These are phyloP conservation scores for Crithidia expoeki DNA, from an alignment of 208 protist genomes.

Conservation along the genomic window DNA sequence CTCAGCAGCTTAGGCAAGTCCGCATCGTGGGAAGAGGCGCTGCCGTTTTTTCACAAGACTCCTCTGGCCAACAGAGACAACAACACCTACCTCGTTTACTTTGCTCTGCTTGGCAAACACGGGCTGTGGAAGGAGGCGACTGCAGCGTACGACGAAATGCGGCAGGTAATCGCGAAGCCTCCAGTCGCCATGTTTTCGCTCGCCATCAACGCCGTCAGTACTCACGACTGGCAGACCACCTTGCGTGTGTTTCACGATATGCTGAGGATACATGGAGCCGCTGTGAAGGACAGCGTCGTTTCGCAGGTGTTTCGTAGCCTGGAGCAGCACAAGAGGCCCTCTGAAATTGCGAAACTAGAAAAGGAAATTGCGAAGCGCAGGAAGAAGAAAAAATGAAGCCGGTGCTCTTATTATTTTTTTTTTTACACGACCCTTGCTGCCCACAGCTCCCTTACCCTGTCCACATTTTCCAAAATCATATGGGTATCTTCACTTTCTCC, in stretches of 20 bases:
- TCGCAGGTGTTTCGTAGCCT: constrained; percentile 78
- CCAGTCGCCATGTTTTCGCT: constrained; percentile 70
- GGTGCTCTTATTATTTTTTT: not conserved
- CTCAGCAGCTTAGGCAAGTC: constrained; percentile 75
- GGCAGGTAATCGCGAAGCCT: constrained; percentile 42
- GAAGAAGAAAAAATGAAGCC: constrained; percentile 51
- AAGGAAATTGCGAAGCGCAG: constrained; percentile 69
- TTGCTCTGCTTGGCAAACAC: constrained; percentile 77
- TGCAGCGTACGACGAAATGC: constrained; percentile 61
- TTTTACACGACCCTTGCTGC: not conserved
- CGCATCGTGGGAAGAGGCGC: constrained; percentile 50
- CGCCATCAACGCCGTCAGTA: constrained; percentile 56
- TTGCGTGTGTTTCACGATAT: constrained; percentile 75
- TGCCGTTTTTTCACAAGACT: constrained; percentile 63
- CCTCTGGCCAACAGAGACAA: constrained; percentile 46
- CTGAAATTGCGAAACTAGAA: constrained; percentile 77
- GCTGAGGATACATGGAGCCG: constrained; percentile 64
- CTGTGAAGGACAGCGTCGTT: constrained; percentile 77
- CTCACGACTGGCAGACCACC: constrained; percentile 72
- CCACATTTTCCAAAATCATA: too few species aligned
- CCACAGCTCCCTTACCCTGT: too few species aligned
- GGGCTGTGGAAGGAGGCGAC: constrained; percentile 65
- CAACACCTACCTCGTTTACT: constrained; percentile 79
- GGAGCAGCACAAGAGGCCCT: constrained; percentile 61
- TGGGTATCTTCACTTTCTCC: too few species aligned